Conservation (phyloP, 139 green algal species). For the Micractinium sp. region DNA sequence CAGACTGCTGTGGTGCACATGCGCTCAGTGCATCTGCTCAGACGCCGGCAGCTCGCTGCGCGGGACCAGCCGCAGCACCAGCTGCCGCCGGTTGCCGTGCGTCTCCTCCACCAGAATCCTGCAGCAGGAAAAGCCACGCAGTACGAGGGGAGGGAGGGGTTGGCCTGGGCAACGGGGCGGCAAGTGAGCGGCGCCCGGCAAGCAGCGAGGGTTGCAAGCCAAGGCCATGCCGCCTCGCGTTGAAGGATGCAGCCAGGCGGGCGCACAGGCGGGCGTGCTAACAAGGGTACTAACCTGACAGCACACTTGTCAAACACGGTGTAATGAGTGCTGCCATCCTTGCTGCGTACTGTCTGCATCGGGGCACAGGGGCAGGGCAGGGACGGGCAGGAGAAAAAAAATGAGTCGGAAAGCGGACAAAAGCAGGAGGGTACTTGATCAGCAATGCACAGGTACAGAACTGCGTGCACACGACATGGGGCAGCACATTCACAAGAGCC, state of each 20-base stretch:
- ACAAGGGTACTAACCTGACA: slow-evolving; percentile 39
- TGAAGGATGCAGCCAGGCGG: not conserved
- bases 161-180: too few species aligned
- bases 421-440: too few species aligned
- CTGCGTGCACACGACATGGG: too few species aligned
- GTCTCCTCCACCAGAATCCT: slow-evolving; percentile 76
- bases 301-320: slow-evolving; percentile 81
- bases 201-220: not conserved
- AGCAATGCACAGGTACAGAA: too few species aligned
- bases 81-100: slow-evolving; percentile 52
- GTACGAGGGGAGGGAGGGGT: too few species aligned
- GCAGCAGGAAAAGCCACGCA: not conserved
- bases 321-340: slow-evolving; percentile 43
- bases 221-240: not conserved
- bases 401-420: too few species aligned
- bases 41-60: slow-evolving; percentile 51
- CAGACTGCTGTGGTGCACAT: too few species aligned
- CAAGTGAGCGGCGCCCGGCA: not conserved
- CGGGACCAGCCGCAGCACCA: slow-evolving; percentile 71
- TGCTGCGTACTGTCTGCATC: slow-evolving; percentile 35
- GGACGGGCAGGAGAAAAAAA: not conserved
- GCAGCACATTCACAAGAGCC: too few species aligned
- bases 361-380: too few species aligned
- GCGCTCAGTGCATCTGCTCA: slow-evolving; percentile 47
- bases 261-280: not conserved